phyloP scores from a whole-genome alignment of 371 early-diverging fungal genomes.

The Chytridiales sp. region DNA sequence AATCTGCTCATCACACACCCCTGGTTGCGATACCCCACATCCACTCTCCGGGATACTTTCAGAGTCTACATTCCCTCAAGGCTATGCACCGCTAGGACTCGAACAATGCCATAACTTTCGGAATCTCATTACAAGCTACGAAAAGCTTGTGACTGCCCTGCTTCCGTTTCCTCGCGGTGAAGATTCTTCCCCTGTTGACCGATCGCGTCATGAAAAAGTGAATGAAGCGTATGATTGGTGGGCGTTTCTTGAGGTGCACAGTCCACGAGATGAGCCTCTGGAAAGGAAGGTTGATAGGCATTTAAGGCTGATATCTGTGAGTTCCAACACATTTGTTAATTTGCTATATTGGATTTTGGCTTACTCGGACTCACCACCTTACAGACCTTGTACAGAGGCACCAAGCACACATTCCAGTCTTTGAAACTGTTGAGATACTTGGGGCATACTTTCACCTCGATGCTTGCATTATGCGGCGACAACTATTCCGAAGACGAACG shows the following conservation, averaged over 20 bases:
- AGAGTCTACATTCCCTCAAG: too few relatives aligned
- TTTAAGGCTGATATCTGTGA: constrained; percentile 30
- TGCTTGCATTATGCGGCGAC: constrained; percentile 36
- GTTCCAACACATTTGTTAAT: constrained; percentile 7
- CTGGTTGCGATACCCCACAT: too few relatives aligned
- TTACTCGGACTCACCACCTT: neutral
- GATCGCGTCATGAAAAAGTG: constrained; percentile 33
- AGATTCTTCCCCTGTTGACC: too few relatives aligned
- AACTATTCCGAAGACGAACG: constrained; percentile 36
- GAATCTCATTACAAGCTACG: too few relatives aligned
- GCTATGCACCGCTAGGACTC: too few relatives aligned
- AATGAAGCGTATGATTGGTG: constrained; percentile 42
- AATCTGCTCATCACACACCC: too few relatives aligned
- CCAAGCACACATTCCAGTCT: constrained; percentile 49
- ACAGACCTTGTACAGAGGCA: constrained; percentile 46
- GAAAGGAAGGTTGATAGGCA: constrained; percentile 35
- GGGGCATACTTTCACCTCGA: constrained; percentile 40
- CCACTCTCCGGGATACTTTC: too few relatives aligned
- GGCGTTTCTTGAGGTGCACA: constrained; percentile 27
- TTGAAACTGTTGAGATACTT: constrained; percentile 47
- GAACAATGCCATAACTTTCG: too few relatives aligned
- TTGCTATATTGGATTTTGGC: constrained; percentile 1
- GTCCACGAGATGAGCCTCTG: constrained; percentile 20
- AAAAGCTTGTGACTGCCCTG: too few relatives aligned
- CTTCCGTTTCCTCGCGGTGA: too few relatives aligned